Evolutionary conservation across 1,284 basidiomycete species (phyloP), one percentile per base, ranked within the genome.

Genomic region (Fomes fomentarius): DNA sequence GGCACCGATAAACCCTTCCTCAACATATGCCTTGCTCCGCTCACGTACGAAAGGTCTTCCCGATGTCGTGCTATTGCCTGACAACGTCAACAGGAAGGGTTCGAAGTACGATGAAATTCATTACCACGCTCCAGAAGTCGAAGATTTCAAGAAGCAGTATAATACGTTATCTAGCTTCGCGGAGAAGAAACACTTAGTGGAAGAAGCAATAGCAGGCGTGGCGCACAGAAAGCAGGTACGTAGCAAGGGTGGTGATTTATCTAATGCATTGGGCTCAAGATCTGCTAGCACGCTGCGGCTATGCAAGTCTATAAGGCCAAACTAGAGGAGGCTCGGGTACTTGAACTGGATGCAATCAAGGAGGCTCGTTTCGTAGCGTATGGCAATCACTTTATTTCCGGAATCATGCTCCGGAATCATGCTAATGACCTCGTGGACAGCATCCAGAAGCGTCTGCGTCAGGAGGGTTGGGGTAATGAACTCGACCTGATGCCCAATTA

Each of bases 391-490:
- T 10, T 33, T 3, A 4, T 33, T 4, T 31, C 17, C 2, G 22
- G n/a, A 3, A 24, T 12, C 25, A 19, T 26, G 12, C 10, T n/a
- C 6, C 34, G 7, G 22, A 22, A 4, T n/a, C 0, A 22, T n/a
- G 4, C 19, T n/a, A 7, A 5, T 33, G 9, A n/a, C n/a, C n/a
- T n/a, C 31, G n/a, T 33, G 31, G 21, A 5, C 33, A 49, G 47
- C 6, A 41, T 41, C 11, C n/a, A 9, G 5, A 15, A 44, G 7
- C 41, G 24, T 21, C 34, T 50, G 6, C 25, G 12, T 14, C 14
- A n/a, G 9, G 41, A 44, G 15, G 49, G 34, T 12, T 44, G 49
- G 49, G 42, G 31, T 9, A 41, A 50, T 4, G 49, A 50, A 19
- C 15, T 50, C 6, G n/a, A 28, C 12, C 31, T 17, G 22, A 38